phyloP scores from a whole-genome alignment of 305 asterid genomes.

The Rubia tinctorum region DNA sequence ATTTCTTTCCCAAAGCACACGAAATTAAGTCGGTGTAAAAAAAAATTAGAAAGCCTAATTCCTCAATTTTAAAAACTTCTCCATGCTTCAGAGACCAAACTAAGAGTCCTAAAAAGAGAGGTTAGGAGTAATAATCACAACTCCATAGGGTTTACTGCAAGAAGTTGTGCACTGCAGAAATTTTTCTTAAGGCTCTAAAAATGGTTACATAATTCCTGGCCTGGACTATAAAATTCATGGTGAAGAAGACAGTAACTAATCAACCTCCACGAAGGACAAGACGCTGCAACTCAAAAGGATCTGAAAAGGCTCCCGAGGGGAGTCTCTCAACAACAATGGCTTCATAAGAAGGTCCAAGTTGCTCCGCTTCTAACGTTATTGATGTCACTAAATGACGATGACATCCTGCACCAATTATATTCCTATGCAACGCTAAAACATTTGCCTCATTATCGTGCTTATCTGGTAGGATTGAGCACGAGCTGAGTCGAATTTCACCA shows the following conservation, averaged over 20 bases:
- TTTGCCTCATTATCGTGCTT: conserved; percentile 25
- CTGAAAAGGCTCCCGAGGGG: conserved; percentile 84
- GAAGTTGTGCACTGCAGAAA: neutral
- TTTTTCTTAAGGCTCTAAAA: neutral
- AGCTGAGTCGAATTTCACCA: conserved; percentile 35
- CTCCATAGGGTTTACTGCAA: conserved; percentile 9
- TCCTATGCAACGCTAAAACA: conserved; percentile 30
- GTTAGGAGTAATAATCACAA: neutral
- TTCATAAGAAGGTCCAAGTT: conserved; percentile 37
- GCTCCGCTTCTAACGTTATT: conserved; percentile 38
- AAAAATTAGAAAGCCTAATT: neutral
- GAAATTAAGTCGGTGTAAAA: neutral
- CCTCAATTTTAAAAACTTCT: neutral
- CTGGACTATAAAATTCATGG: neutral
- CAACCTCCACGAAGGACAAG: conserved; percentile 63
- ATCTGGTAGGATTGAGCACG: conserved; percentile 32
- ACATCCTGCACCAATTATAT: conserved; percentile 80
- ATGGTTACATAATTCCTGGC: neutral
- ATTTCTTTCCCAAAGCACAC: neutral
- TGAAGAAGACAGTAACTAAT: neutral
- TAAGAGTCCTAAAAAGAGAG: neutral
- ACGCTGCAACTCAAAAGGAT: conserved; percentile 87
- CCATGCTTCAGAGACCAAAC: neutral
- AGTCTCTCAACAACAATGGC: conserved; percentile 54
- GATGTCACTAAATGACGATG: conserved; percentile 67